These are phyloP conservation scores for Noccaea bulbosa DNA, from an alignment of 345 rosid genomes.

Conservation along the genomic window DNA sequence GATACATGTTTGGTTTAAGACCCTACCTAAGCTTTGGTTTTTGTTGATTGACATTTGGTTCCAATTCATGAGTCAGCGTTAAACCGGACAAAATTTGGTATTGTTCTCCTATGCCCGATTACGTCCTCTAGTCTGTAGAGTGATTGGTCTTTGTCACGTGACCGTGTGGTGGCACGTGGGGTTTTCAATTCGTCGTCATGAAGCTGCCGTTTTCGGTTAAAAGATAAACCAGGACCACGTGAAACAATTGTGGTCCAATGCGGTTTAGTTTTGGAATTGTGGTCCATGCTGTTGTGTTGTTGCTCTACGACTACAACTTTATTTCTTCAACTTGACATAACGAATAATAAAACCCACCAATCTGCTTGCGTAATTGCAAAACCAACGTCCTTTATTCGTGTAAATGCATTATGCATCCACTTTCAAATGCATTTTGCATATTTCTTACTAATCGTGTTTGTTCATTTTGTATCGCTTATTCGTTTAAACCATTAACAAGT, in stretches of 20 bases:
- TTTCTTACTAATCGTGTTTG: conserved; percentile 1
- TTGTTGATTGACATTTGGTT: not conserved
- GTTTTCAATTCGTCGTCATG: conserved; percentile 9
- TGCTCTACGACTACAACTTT: conserved; percentile 22
- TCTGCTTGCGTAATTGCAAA: conserved; percentile 20
- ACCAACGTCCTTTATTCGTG: not conserved
- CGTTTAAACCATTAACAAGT: not conserved
- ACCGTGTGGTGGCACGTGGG: conserved; percentile 26
- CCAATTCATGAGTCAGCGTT: not conserved
- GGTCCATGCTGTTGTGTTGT: conserved; percentile 28
- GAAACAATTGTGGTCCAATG: conserved; percentile 30
- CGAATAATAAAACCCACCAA: conserved; percentile 26
- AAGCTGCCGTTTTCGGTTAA: conserved; percentile 37
- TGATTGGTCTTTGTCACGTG: conserved; percentile 37
- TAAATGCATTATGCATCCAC: not conserved
- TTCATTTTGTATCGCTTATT: not conserved
- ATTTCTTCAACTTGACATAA: conserved; percentile 37
- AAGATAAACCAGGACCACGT: conserved; percentile 36
- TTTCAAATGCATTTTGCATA: not conserved
- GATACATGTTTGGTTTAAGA: conserved; percentile 18
- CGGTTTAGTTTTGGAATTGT: conserved; percentile 35
- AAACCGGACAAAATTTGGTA: conserved; percentile 11
- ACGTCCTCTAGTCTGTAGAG: conserved; percentile 12
- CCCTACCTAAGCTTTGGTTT: not conserved
- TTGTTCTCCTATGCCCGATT: conserved; percentile 6